Conservation (phyloP, 306 rosid genomes). For the Acacia melanoxylon region DNA sequence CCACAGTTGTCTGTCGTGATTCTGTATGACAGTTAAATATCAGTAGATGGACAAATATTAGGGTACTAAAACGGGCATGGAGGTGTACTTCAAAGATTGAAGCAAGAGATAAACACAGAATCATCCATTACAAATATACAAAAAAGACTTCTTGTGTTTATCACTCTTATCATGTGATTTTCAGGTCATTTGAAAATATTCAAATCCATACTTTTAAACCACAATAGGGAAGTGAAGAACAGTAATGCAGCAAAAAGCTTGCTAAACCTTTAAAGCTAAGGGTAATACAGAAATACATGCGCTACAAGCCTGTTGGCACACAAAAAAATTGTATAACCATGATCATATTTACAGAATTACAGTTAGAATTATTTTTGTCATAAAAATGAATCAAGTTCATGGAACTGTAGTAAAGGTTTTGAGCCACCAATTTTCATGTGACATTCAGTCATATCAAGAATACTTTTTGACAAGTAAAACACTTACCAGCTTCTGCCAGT, state of each 20-base stretch:
- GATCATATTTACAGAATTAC: neutral
- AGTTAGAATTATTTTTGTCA: neutral
- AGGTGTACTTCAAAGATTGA: neutral
- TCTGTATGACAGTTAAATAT: conserved; percentile 45
- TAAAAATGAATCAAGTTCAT: neutral
- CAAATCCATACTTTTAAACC: neutral
- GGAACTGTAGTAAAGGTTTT: neutral
- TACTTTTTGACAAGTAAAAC: conserved; percentile 7
- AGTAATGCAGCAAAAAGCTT: neutral
- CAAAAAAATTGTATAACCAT: neutral
- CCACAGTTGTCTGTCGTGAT: conserved; percentile 90
- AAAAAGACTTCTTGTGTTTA: neutral
- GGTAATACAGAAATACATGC: neutral
- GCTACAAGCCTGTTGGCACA: neutral
- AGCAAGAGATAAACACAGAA: neutral
- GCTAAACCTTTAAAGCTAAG: neutral
- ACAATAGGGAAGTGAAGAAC: neutral
- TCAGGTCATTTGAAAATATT: neutral
- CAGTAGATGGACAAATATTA: conserved; percentile 24
- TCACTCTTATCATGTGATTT: neutral
- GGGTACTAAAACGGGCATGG: neutral
- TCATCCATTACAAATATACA: neutral
- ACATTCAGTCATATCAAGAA: conserved; percentile 4
- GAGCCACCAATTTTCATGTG: neutral
- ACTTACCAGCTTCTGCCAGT: conserved; percentile 95